These are phyloP conservation scores for Corylus avellana DNA, from an alignment of 306 rosid genomes.

Conservation along the genomic window DNA sequence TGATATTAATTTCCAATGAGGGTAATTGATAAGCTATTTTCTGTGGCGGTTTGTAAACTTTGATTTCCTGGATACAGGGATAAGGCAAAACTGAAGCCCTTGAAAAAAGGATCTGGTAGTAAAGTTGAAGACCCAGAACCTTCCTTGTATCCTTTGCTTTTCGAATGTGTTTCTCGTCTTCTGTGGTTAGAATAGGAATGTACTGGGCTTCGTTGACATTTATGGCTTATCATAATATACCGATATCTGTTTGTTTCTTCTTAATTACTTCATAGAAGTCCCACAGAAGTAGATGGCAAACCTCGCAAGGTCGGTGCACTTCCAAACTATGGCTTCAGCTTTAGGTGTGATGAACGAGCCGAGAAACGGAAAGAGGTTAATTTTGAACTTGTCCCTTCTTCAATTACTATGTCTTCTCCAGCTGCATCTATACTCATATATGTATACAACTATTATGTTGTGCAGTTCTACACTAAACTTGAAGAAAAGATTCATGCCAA, in stretches of 20 bases:
- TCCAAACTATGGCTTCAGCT: constrained; percentile 93
- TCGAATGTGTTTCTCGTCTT: constrained; percentile 16
- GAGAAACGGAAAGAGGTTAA: constrained; percentile 84
- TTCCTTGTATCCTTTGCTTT: constrained; percentile 74
- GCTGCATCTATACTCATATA: constrained; percentile 4
- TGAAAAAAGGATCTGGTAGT: constrained; percentile 47
- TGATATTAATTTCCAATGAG: neutral
- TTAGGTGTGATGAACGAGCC: constrained; percentile 95
- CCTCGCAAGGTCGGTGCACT: constrained; percentile 59
- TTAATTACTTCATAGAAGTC: constrained; percentile 55
- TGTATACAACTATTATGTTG: constrained; percentile 28
- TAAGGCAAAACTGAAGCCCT: constrained; percentile 45
- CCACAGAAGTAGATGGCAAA: constrained; percentile 65
- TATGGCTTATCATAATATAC: constrained; percentile 5
- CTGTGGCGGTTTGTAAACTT: constrained; percentile 25
- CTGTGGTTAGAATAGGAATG: constrained; percentile 16
- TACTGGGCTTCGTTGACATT: constrained; percentile 10
- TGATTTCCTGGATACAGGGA: constrained; percentile 57
- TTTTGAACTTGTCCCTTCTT: constrained; percentile 21
- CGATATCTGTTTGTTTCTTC: constrained; percentile 33
- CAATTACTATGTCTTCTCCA: constrained; percentile 24
- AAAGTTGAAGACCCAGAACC: constrained; percentile 55
- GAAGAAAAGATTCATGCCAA: constrained; percentile 98
- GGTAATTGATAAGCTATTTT: neutral
- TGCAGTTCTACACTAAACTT: constrained; percentile 89